phyloP scores from a whole-genome alignment of 2,329 filamentous ascomycete genomes.

The Teratosphaeria nubilosa region DNA sequence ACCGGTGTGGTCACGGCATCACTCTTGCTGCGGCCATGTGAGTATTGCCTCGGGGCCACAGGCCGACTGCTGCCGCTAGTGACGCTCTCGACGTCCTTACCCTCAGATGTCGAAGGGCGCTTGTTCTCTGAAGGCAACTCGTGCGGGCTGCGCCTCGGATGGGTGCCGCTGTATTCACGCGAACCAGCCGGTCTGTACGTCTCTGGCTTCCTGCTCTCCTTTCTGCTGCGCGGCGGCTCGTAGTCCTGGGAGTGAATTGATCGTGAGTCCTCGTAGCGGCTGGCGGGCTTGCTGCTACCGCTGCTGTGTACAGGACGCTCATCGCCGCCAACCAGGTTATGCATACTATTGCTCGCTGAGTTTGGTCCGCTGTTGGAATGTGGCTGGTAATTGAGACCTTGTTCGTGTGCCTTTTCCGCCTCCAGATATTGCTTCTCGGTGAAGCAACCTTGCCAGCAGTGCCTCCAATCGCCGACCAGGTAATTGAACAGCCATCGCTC shows the following conservation, averaged over 20 bases:
- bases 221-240: slow-evolving; percentile 5
- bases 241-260: not conserved
- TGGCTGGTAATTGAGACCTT: slow-evolving; percentile 9
- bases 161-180: slow-evolving; percentile 1
- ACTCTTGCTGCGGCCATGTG: slow-evolving; percentile 9
- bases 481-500: slow-evolving; percentile 94
- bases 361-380: not conserved
- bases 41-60: not conserved
- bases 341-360: not conserved
- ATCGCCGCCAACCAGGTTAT: slow-evolving; percentile 2
- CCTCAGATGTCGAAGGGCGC: slow-evolving; percentile 5
- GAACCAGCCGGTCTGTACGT: slow-evolving; percentile 15
- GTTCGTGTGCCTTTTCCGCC: slow-evolving; percentile 16
- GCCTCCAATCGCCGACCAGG: slow-evolving; percentile 86
- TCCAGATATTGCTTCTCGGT: slow-evolving; percentile 55
- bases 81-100: not conserved
- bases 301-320: slow-evolving; percentile 12
- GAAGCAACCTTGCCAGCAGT: slow-evolving; percentile 94
- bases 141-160: not conserved
- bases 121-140: not conserved
- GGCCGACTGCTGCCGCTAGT: not conserved
- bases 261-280: slow-evolving; percentile 4
- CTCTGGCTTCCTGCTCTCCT: slow-evolving; percentile 11
- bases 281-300: slow-evolving; percentile 5
- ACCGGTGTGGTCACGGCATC: slow-evolving; percentile 8